Conservation (phyloP, 495 filamentous ascomycete species). For the Staphylotrichum longicolle region DNA sequence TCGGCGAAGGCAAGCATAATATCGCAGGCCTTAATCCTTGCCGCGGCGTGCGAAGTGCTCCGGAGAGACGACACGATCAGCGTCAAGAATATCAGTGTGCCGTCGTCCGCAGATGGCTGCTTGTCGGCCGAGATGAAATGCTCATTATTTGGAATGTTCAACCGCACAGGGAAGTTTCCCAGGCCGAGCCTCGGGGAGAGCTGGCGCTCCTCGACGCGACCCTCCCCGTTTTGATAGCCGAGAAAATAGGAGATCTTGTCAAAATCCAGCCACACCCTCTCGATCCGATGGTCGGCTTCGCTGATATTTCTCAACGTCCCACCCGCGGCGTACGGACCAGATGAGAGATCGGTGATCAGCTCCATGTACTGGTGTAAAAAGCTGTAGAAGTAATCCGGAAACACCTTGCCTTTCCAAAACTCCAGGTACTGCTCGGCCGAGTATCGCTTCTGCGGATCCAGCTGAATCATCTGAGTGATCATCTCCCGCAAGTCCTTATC, state of each 20-base stretch:
- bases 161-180: slow-evolving; percentile 66
- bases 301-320: slow-evolving; percentile 64
- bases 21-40: slow-evolving; percentile 87
- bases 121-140: slow-evolving; percentile 53
- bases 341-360: slow-evolving; percentile 88
- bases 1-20: slow-evolving; percentile 90
- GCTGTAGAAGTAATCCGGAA: slow-evolving; percentile 93
- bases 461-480: slow-evolving; percentile 90
- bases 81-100: slow-evolving; percentile 87
- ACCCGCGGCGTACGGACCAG: slow-evolving; percentile 64
- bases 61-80: slow-evolving; percentile 83
- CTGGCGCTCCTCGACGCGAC: slow-evolving; percentile 30
- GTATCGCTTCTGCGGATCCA: slow-evolving; percentile 86
- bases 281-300: slow-evolving; percentile 89
- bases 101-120: slow-evolving; percentile 66
- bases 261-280: slow-evolving; percentile 88
- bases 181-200: slow-evolving; percentile 47
- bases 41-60: slow-evolving; percentile 82
- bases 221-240: slow-evolving; percentile 58
- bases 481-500: slow-evolving; percentile 83
- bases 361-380: slow-evolving; percentile 98
- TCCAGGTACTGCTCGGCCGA: slow-evolving; percentile 94
- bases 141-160: slow-evolving; percentile 84
- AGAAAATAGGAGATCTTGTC: slow-evolving; percentile 96
- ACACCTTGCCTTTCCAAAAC: slow-evolving; percentile 86